Evolutionary conservation across 345 rosid genomes (phyloP), one percentile per base, ranked within the genome.

Genomic region (Camelina laxa): DNA sequence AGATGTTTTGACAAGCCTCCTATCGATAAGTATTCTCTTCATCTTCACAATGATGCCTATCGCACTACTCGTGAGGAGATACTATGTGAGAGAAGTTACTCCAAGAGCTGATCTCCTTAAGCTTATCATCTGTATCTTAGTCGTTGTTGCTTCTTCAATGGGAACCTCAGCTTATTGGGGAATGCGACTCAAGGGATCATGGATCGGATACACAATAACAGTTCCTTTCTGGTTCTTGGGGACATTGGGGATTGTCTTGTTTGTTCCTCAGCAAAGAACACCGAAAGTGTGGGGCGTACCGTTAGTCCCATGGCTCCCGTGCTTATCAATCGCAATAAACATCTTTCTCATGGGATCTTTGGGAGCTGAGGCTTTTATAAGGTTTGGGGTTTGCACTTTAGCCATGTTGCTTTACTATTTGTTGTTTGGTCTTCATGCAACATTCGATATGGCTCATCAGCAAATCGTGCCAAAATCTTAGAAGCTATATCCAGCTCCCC

Each of bases 231-330:
- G 92, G 96, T 79, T 90, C 39, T 14, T 83, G 48, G 88, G 76
- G 2, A 90, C 89, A 0, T 63, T 84, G 4, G 88, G 76, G 54
- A 70, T 90, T 0, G 42, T 73, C 0, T 4, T 90, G 14, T 31
- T 60, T 20, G 80, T 86, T 21, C 84, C 82, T 12, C 72, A 82
- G 45, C 89, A 88, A 41, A 84, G 81, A 79, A 58, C 61, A 11
- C 92, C 92, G 0, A 86, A 80, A 57, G 39, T 86, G 21, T 90
- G 89, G 91, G 92, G 92, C 0, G 89, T 85, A 38, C 93, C 91
- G 0, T 54, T 88, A 9, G 83, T 86, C n/a, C 96, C 91, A 1
- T 90, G 92, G 96, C 15, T 88, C 31, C 92, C 92, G 0, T 86
- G 88, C 16, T 75, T 78, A 68, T 80, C 88, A 1, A 80, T 88